A percentile compares a stretch with the other conserved stretches of the same genome.
Evolutionary conservation across 495 filamentous ascomycete species (phyloP).

Genomic region (Hypomontagnella submonticulosa): DNA sequence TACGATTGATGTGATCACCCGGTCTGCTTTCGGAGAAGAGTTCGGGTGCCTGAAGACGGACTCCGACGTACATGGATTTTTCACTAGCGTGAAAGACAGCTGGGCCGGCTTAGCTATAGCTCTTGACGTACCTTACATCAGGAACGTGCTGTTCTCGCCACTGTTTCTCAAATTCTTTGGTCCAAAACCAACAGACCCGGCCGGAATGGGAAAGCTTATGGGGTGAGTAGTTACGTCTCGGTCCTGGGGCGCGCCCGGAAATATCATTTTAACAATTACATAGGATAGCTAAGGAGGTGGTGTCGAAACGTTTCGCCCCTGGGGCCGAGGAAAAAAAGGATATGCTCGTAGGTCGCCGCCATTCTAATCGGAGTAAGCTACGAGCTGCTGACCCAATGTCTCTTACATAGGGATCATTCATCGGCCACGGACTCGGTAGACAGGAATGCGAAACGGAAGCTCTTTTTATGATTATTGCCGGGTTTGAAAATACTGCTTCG

Average conservation of each 20-base stretch:
- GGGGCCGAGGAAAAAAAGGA: slow-evolving; percentile 37
- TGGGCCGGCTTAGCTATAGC: slow-evolving; percentile 56
- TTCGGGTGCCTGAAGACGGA: slow-evolving; percentile 71
- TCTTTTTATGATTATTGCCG: slow-evolving; percentile 53
- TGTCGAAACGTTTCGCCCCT: slow-evolving; percentile 47
- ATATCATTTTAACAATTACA: neutral
- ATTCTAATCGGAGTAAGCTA: too few species aligned
- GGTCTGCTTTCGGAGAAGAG: slow-evolving; percentile 70
- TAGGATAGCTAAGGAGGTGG: slow-evolving; percentile 54
- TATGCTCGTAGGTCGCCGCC: slow-evolving; percentile 54
- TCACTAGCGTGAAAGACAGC: slow-evolving; percentile 62
- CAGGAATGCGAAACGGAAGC: slow-evolving; percentile 55
- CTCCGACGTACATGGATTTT: slow-evolving; percentile 66
- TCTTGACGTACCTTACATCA: slow-evolving; percentile 44
- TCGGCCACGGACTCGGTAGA: slow-evolving; percentile 53
- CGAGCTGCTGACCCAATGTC: neutral
- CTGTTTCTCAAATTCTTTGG: slow-evolving; percentile 37
- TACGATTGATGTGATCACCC: slow-evolving; percentile 72
- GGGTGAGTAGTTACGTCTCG: slow-evolving; percentile 45
- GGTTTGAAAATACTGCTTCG: slow-evolving; percentile 69
- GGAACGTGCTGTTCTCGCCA: slow-evolving; percentile 37
- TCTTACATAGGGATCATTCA: slow-evolving; percentile 53
- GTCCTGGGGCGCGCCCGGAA: neutral
- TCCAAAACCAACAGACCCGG: slow-evolving; percentile 35
- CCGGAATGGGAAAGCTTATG: slow-evolving; percentile 59